Evolutionary conservation across 2,329 filamentous ascomycete genomes (phyloP), one percentile per base, ranked within the genome.

Genomic region (Colletotrichum sp.): DNA sequence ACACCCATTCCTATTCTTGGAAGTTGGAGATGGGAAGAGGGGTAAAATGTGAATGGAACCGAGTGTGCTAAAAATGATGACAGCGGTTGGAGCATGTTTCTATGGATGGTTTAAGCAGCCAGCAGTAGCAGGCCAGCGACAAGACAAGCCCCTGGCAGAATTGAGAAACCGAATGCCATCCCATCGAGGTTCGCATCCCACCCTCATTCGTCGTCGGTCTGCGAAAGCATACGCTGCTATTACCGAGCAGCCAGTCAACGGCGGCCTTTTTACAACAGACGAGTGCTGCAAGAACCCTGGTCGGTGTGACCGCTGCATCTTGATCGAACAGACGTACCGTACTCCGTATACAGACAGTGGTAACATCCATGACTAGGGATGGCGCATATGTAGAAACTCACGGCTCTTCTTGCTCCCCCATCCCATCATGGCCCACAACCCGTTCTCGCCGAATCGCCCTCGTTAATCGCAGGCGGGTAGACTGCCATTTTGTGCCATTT

Each of bases 1-100:
- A 39, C 69, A 68, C 55, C 34, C 26, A 34, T 28, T 63, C 39
- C 73, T 75, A 68, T 75, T 72, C 32, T 66, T 75, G 69, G 69
- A 72, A 72, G 49, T 44, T 49, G 39, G 36, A 36, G 39, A 62
- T 55, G 15, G 7, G n/a, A 60, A 68, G 63, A 72, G 73, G 69
- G 73, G 68, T 72, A 72, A 64, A 64, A 34, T n/a, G 55, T 18
- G 36, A 52, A 52, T 24, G 44, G n/a, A 52, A 52, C 44, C 44
- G 44, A 52, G n/a, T 52, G 44, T 52, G 44, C n/a, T 52, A 52
- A 21, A 21, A 52, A 34, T 52, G 36, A 68, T 55, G 65, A 39
- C 62, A 26, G 62, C 62, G 72, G 10, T n/a, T 74, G 21, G 60
- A 66, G 21, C 13, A 36, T 52, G 44, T 52, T 21, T n/a, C 39